Evolutionary conservation across 176 grass and related monocot genomes (phyloP), one percentile per base, ranked within the genome.

Genomic region (sorghum (Sorghum bicolor)): DNA sequence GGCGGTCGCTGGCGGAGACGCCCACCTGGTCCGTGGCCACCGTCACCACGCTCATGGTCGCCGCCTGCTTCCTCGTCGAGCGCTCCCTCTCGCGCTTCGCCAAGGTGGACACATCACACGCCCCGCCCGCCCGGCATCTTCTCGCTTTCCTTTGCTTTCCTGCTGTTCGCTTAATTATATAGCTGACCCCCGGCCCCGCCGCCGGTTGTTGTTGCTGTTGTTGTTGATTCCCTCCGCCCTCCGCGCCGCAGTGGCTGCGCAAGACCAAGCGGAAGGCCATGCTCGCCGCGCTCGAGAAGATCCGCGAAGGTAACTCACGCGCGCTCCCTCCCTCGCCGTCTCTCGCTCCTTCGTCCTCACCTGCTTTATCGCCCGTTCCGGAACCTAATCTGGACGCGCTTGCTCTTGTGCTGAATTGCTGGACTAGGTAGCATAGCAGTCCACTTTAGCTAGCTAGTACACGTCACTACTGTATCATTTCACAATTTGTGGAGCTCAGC

Each of bases 11-110:
- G 85, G 96, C 92, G 71, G 96, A 98, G 91, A 98, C 96, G 64
- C 96, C 96, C 64, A 98, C 96, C 22, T 98, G 96, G 96, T 98
- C 93, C 31, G 96, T 98, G 60, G 96, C 96, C 40, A 98, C 96
- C 53, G 89, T 98, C 67, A 98, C 92, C 81, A 98, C 93, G 65
- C 86, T 82, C 87, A 90, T 98, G 91, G 93, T 95, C 68, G 93
- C 89, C 68, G 87, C 92, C 15, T 98, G 96, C 87, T 98, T 98
- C 89, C 82, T 98, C 81, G 85, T 98, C 33, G 91, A 98, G 88
- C 96, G 96, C 67, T 81, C 91, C 48, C 88, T 98, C 85, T 95
- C 86, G 17, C 93, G 85, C 61, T 93, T 95, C 57, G 93, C 87
- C 71, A 92, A 90, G 88, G 90, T 10, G 26, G 0, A 8, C 12